Conservation (phyloP, 768 basidiomycete species). For the Phaeotremella fagi region DNA sequence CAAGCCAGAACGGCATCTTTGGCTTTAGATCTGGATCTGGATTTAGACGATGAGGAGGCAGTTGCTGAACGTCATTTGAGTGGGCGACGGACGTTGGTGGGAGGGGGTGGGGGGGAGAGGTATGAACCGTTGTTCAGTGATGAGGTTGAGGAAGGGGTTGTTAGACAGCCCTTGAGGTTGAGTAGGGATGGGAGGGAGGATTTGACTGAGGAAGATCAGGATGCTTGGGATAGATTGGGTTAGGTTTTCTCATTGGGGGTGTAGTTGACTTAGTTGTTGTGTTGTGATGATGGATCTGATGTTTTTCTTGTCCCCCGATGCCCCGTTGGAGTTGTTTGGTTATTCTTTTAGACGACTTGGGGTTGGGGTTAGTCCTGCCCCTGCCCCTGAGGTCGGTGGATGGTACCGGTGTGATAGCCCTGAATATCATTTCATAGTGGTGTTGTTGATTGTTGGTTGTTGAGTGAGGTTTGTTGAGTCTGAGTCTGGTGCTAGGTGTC, state of each 20-base stretch:
- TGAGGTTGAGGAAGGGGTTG: constrained; percentile 9
- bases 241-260: not conserved
- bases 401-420: no score
- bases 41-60: constrained; percentile 51
- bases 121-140: constrained; percentile 28
- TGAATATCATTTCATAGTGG: no score
- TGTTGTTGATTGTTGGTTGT: no score
- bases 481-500: no score
- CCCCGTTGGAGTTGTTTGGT: no score
- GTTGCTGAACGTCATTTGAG: constrained; percentile 38
- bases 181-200: constrained; percentile 33
- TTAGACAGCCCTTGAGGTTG: constrained; percentile 16
- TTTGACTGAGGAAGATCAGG: constrained; percentile 39
- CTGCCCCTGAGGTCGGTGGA: no score
- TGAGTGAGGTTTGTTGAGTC: no score
- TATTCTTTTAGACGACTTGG: no score
- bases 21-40: constrained; percentile 50
- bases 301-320: no score
- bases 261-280: not conserved
- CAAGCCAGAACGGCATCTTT: constrained; percentile 48
- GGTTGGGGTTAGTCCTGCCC: no score
- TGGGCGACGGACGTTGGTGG: not conserved
- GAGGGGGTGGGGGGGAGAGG: constrained; percentile 3
- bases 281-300: not conserved
- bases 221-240: constrained; percentile 45